phyloP scores from a whole-genome alignment of 768 basidiomycete genomes.

The Psilocybe cyanescens region DNA sequence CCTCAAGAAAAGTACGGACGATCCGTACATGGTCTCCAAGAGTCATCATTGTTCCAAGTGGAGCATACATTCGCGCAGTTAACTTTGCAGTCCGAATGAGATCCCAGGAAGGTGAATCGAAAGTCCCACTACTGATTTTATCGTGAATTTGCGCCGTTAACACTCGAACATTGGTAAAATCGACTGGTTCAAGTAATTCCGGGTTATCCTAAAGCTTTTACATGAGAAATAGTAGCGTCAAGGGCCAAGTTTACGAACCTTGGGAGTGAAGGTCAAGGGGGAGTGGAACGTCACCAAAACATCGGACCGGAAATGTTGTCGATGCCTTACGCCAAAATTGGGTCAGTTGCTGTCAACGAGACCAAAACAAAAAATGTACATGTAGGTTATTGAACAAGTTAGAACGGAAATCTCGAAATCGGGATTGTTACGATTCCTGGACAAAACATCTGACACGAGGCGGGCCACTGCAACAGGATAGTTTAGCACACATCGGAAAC shows the following conservation, averaged over 20 bases:
- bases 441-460: slow-evolving; percentile 77
- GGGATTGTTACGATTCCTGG: slow-evolving; percentile 66
- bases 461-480: slow-evolving; percentile 63
- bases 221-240: not conserved
- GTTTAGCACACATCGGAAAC: not conserved
- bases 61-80: slow-evolving; percentile 81
- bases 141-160: slow-evolving; percentile 67
- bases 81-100: slow-evolving; percentile 75
- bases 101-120: slow-evolving; percentile 87
- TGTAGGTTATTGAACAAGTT: slow-evolving; percentile 84
- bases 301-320: slow-evolving; percentile 87
- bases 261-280: slow-evolving; percentile 66
- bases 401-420: slow-evolving; percentile 74
- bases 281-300: slow-evolving; percentile 83
- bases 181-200: slow-evolving; percentile 69
- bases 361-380: slow-evolving; percentile 42
- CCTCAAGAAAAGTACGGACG: slow-evolving; percentile 74
- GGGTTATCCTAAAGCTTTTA: slow-evolving; percentile 57
- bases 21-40: slow-evolving; percentile 85
- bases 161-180: slow-evolving; percentile 61
- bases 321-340: slow-evolving; percentile 54
- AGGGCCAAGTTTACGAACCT: slow-evolving; percentile 38
- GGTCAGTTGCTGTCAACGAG: not conserved
- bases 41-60: slow-evolving; percentile 84
- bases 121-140: slow-evolving; percentile 74